These are phyloP conservation scores for Cenchrus purpureus DNA, from an alignment of 176 grass and related monocot genomes.

Conservation along the genomic window DNA sequence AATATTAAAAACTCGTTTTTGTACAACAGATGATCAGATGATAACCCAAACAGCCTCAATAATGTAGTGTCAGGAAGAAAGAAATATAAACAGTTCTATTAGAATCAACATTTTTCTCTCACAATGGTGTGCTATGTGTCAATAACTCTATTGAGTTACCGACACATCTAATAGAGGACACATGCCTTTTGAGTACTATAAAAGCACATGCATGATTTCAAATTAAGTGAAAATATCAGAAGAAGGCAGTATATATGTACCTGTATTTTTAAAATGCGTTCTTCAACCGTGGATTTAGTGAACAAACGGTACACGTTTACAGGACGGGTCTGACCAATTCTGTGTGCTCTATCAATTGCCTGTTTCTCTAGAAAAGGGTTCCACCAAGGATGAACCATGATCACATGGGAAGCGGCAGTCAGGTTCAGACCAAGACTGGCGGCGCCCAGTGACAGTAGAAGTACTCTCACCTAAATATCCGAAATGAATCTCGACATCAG, in stretches of 20 bases:
- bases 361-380: conserved; percentile 70
- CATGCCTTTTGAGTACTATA: not conserved
- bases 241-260: conserved; percentile 31
- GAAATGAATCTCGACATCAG: not conserved
- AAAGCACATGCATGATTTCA: not conserved
- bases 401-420: conserved; percentile 68
- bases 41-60: too few relatives aligned
- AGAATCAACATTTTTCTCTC: too few relatives aligned
- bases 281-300: conserved; percentile 60
- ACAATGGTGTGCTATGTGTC: too few relatives aligned
- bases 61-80: too few relatives aligned
- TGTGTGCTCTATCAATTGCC: conserved; percentile 70
- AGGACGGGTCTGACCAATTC: conserved; percentile 72
- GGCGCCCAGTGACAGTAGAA: conserved; percentile 75
- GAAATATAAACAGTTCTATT: too few relatives aligned
- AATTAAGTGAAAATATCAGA: not conserved
- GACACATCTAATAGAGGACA: not conserved
- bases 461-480: conserved; percentile 65
- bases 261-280: conserved; percentile 65
- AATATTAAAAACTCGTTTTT: too few relatives aligned
- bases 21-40: too few relatives aligned
- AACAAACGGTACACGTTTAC: conserved; percentile 62
- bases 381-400: conserved; percentile 83
- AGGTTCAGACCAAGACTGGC: conserved; percentile 72
- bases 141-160: too few relatives aligned